Base-by-base conservation (phyloP, 1,284 basidiomycete genomes). In the Vanrija humicola region DNA sequence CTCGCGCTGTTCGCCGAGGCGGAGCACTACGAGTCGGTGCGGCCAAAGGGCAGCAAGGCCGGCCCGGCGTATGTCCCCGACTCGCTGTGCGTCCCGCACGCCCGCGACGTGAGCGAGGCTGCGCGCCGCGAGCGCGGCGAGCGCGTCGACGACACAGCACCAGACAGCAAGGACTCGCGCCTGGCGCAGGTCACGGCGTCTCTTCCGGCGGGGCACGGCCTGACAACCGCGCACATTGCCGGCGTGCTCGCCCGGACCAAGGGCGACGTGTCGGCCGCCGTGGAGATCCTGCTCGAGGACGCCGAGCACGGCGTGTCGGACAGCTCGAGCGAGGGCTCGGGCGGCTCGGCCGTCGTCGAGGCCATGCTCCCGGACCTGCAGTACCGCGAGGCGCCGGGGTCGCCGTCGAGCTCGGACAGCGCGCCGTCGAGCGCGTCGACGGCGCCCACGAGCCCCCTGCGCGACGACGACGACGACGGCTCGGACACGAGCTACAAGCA, bases 1-100 rank as follows among this genome's bases (percentile, higher is more conserved):
- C 64, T 74, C 10, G 71, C 71, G 6, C 62, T 73, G 14, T 73
- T 74, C 59, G 68, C 70, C 43, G 64, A 71, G 46, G 71, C 70
- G 0, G 72, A 73, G 55, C 72, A 74, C 48, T 74, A 71, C 47
- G 67, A 74, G 55, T 67, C 64, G 23, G 58, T 74, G 15, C 62
- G 71, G 1, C 46, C 48, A 28, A 64, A 63, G 43, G 58, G 65
- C 8, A 23, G 49, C 12, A 45, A 45, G 21, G 64, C 65, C n/a
- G 70, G 72, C 23, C 66, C 70, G 9, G 69, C 72, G 21, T 67
- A 69, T 38, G 55, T 74, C 4, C 69, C 72, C 42, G 70, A 74
- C 52, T 43, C 43, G 3, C 55, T 66, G 10, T 70, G 65, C 0
- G 53, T 73, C 14, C 71, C 70, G 7, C 72, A 74, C 54, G 61